Evolutionary conservation across 176 grass and related monocot genomes (phyloP).

Genomic region (Tuctoria greenei): DNA sequence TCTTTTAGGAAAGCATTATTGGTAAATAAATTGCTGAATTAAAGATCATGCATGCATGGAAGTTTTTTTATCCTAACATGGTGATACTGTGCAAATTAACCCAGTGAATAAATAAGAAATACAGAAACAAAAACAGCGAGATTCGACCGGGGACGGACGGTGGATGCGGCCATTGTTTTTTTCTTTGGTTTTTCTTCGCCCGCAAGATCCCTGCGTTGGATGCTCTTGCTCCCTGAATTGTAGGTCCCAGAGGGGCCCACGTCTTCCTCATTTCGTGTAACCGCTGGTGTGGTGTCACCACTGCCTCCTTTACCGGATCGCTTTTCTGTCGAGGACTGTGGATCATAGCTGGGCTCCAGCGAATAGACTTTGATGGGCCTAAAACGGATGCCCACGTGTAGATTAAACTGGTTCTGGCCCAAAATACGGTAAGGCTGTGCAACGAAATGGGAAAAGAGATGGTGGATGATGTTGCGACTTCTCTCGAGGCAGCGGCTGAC

Average conservation of each 20-base stretch:
- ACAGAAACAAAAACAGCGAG: no score
- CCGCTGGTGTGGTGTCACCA: background rate
- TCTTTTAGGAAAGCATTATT: background rate
- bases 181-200: background rate
- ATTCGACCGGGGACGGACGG: background rate
- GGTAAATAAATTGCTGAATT: background rate
- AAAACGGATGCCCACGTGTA: no score
- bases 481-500: no score
- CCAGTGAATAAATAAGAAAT: no score
- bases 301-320: background rate
- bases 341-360: background rate
- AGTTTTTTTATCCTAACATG: background rate
- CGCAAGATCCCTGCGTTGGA: constrained; percentile 2
- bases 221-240: constrained; percentile 6
- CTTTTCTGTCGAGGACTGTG: background rate
- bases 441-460: no score
- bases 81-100: background rate
- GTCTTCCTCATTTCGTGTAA: background rate
- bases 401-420: no score
- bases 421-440: no score
- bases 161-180: background rate
- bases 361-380: background rate
- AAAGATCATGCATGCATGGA: background rate
- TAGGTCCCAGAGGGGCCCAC: constrained; percentile 13
- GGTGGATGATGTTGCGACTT: no score